A percentile compares a stretch with the other conserved stretches of the same genome.
phyloP scores from a whole-genome alignment of 257 asterid genomes.

The Schizonepeta tenuifolia region DNA sequence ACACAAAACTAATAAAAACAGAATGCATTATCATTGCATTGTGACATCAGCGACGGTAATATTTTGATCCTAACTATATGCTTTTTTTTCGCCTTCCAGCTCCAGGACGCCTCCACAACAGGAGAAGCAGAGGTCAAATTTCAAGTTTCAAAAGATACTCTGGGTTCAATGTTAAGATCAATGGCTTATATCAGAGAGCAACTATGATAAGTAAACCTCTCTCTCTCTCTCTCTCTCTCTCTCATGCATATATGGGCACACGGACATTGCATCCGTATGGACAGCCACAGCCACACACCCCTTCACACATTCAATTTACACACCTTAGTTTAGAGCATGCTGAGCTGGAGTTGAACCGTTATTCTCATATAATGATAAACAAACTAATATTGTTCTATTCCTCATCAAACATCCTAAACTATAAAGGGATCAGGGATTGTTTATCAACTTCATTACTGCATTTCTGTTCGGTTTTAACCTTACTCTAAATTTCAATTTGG shows the following conservation, averaged over 20 bases:
- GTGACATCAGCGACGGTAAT: background rate
- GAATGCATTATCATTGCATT: background rate
- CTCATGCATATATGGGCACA: background rate
- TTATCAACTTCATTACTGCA: background rate
- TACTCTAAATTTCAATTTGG: background rate
- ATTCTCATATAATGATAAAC: background rate
- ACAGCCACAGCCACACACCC: background rate
- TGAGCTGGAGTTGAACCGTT: background rate
- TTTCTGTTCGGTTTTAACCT: background rate
- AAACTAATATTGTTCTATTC: background rate
- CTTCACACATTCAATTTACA: background rate
- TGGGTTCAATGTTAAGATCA: slow-evolving; percentile 78
- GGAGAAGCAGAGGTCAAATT: slow-evolving; percentile 83
- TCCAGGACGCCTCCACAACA: slow-evolving; percentile 63
- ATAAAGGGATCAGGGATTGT: background rate
- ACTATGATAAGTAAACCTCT: slow-evolving; percentile 58
- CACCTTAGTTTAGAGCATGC: slow-evolving; percentile 2
- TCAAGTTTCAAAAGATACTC: slow-evolving; percentile 79
- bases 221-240: slow-evolving; percentile 5
- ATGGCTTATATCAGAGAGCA: slow-evolving; percentile 80
- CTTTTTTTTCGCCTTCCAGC: slow-evolving; percentile 19
- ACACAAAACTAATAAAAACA: background rate
- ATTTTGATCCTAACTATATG: slow-evolving; percentile 18
- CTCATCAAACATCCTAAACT: background rate
- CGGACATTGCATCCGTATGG: background rate